Percentiles rank a stretch among this genome's conserved stretches.
Conservation (phyloP, 192 early-diverging fungal species). For the Paraglomus brasilianum region DNA sequence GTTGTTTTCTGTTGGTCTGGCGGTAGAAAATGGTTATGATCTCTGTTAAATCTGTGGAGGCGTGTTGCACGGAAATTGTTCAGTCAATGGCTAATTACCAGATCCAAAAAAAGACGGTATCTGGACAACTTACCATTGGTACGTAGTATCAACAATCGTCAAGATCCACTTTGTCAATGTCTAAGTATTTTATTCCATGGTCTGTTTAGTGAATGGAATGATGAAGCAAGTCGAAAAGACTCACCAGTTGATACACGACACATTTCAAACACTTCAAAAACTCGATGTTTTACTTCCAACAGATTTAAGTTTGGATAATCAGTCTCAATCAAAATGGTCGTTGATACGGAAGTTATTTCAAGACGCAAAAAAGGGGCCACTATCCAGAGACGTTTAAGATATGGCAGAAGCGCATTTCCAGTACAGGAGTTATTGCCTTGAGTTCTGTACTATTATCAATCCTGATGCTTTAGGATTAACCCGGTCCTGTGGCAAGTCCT, state of each 20-base stretch:
- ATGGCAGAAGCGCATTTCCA: conserved; percentile 3
- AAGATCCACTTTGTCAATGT: no score
- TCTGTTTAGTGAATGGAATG: conserved; percentile 20
- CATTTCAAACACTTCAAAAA: conserved; percentile 26
- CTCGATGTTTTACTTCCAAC: conserved; percentile 14
- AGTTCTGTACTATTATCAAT: conserved; percentile 6
- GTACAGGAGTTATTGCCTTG: conserved; percentile 7
- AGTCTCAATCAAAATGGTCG: conserved; percentile 6
- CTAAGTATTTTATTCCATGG: not conserved
- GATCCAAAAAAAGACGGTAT: conserved; percentile 23
- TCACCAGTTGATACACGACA: conserved; percentile 19
- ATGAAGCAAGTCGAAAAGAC: conserved; percentile 32
- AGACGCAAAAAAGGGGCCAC: conserved; percentile 11
- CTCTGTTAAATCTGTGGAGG: conserved; percentile 26
- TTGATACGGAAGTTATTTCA: conserved; percentile 15
- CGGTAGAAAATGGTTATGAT: conserved; percentile 27
- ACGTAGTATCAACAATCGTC: not conserved
- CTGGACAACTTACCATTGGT: conserved; percentile 29
- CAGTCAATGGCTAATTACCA: conserved; percentile 16
- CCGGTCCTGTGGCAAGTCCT: not conserved
- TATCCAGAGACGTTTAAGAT: not conserved
- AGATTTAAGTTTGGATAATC: not conserved
- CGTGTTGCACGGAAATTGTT: conserved; percentile 23
- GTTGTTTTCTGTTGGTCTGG: not conserved
- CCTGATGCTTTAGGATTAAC: not conserved